Base-by-base conservation (phyloP, 2,329 filamentous ascomycete genomes). In the Fusarium acutatum region DNA sequence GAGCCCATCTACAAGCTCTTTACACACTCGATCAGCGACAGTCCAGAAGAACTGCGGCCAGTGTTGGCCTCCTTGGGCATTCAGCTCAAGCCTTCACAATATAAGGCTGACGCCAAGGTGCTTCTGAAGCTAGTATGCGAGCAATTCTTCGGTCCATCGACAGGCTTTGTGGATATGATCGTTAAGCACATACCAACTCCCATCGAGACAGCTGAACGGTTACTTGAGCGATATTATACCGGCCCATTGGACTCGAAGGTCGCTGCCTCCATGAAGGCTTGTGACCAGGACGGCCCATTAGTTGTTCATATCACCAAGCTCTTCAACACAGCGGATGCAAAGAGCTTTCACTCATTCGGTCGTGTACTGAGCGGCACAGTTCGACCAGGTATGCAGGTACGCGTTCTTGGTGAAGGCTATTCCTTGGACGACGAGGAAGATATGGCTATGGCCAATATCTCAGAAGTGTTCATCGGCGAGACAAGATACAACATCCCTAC, bases 1-100 rank as follows among this genome's bases (percentile, higher is more conserved):
- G 96, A 99, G 81, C 96, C 96, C 24, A 95, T 99, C 75, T 99
- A 99, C 88, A 99, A 99, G 83, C 88, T 99, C 46, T 98, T 96
- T 81, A 96, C 95, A 22, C 94, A 98, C 81, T 97, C 95, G 8
- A 94, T 99, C 79, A 97, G 95, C 79, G 93, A 97, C 80, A 96
- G 91, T 78, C 93, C 96, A 0, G 92, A 94, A 61, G 93, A 97
- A 76, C 85, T 99, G 67, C 95, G 93, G 79, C 88, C 88, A 52
- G 96, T 95, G 1, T 84, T 99, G 64, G 91, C 89, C 24, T 91
- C 90, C 26, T 86, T 99, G 15, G 94, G 95, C 18, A 97, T 99
- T 77, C 84, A 87, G 26, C 85, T 99, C 71, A 99, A 98, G 84
- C 96, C 96, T 7, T 95, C 94, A 13, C 95, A 98, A 80, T 94